A percentile compares a stretch with the other conserved stretches of the same genome.
phyloP scores from a whole-genome alignment of 2,329 filamentous ascomycete genomes.

The Samsoniella hepiali region DNA sequence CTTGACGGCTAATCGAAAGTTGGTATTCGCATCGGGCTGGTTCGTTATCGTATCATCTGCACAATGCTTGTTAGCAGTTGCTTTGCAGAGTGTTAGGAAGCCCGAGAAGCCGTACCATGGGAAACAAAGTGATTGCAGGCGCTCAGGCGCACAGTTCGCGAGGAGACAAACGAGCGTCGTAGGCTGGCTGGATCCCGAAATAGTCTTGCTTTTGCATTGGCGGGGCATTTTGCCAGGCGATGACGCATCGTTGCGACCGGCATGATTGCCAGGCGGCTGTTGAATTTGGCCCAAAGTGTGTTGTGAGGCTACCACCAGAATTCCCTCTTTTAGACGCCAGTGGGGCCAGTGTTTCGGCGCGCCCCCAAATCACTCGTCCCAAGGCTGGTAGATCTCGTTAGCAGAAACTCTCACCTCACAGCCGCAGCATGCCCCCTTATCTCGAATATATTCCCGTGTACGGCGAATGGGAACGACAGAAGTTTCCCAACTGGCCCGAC shows the following conservation, averaged over 20 bases:
- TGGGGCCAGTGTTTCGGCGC: no score
- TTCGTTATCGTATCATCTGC: not conserved
- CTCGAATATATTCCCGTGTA: slow-evolving; percentile 22
- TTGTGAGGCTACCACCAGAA: no score
- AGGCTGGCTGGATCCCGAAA: not conserved
- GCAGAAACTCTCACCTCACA: no score
- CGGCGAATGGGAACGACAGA: slow-evolving; percentile 24
- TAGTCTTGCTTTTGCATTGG: not conserved
- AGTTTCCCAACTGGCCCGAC: slow-evolving; percentile 24
- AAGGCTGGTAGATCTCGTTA: no score
- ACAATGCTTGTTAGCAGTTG: not conserved
- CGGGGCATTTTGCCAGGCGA: slow-evolving; percentile 20
- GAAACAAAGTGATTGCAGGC: slow-evolving; percentile 38
- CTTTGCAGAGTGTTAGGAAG: not conserved
- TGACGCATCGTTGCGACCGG: slow-evolving; percentile 32
- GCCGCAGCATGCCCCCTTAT: not conserved
- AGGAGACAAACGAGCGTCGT: not conserved
- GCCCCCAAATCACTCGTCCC: no score
- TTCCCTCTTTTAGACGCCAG: no score
- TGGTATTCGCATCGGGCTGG: not conserved
- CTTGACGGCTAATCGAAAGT: slow-evolving; percentile 61
- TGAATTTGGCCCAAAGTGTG: not conserved
- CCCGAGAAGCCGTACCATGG: slow-evolving; percentile 23
- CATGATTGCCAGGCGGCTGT: slow-evolving; percentile 27
- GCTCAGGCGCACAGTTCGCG: slow-evolving; percentile 24